Conservation (phyloP, 2,329 filamentous ascomycete genomes). For the Pseudocercospora vitis region DNA sequence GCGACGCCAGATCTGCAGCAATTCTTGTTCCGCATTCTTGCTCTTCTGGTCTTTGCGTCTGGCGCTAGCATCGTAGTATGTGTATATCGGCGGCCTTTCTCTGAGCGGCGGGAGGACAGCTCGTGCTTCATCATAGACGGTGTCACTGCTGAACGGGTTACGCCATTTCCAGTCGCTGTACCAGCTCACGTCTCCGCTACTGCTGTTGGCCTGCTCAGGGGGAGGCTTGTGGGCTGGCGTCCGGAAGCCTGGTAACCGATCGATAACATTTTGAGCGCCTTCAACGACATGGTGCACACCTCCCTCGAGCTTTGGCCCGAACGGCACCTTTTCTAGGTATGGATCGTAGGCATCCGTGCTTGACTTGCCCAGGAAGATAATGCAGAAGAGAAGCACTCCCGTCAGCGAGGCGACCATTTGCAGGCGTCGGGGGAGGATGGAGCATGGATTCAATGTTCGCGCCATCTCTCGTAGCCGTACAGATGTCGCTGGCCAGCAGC, state of each 20-base stretch:
- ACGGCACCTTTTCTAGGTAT: conserved; percentile 36
- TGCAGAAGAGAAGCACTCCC: conserved; percentile 41
- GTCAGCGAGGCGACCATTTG: conserved; percentile 46
- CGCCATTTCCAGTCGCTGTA: conserved; percentile 88
- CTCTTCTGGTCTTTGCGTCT: conserved; percentile 61
- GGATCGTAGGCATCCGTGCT: conserved; percentile 31
- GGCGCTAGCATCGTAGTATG: conserved; percentile 75
- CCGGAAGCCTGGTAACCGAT: conserved; percentile 58
- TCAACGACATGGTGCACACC: conserved; percentile 40
- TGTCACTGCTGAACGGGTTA: conserved; percentile 79
- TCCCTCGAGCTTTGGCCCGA: conserved; percentile 41
- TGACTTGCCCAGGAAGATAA: conserved; percentile 39
- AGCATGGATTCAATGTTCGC: conserved; percentile 36
- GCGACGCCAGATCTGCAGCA: conserved; percentile 83
- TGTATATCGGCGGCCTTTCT: conserved; percentile 75
- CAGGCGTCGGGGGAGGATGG: conserved; percentile 48
- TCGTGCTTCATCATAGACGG: conserved; percentile 77
- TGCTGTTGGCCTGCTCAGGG: conserved; percentile 73
- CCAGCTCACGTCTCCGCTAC: conserved; percentile 77
- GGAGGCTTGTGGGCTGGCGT: conserved; percentile 70
- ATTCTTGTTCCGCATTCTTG: conserved; percentile 70
- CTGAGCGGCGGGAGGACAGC: conserved; percentile 76
- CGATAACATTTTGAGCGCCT: conserved; percentile 42
- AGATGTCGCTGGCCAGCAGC: conserved; percentile 15
- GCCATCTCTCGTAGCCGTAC: conserved; percentile 5